Evolutionary conservation across 2,329 filamentous ascomycete genomes (phyloP), one percentile per base, ranked within the genome.

Genomic region (Cladosporium sp.): DNA sequence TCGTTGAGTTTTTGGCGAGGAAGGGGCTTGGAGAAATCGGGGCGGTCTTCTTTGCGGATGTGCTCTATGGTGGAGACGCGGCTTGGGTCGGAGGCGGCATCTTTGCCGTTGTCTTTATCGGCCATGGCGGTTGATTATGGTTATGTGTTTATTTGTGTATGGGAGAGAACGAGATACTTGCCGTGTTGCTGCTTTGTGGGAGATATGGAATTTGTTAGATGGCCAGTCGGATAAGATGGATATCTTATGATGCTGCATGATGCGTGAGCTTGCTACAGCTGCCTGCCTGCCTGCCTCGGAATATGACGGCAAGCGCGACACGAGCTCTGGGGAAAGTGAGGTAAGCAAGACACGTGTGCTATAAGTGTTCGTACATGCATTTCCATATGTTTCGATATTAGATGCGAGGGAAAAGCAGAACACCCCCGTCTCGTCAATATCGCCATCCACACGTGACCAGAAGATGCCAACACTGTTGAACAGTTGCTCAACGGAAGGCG

Each of bases 1-100:
- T 80, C 78, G n/a, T 85, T 82, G 16, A 88, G 81, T 67, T 80
- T 81, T 72, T 81, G 81, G 65, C 81, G 78, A 55, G 83, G 77
- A n/a, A 83, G 76, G 21, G 80, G 82, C 69, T 80, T 72, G 14
- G 78, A 78, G 75, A 82, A 82, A 71, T 84, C 82, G 4, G 82
- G 82, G 53, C 79, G 76, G 11, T 78, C 71, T 69, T 81, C 80
- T 55, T 72, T 68, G 63, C 81, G 79, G 65, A 78, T 75, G 69
- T 75, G 79, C 16, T 78, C 76, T 46, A 83, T 78, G 46, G 77
- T 77, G 40, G 75, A 70, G 37, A 77, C 4, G 18, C 35, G 49
- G 61, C 61, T 64, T 40, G 68, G 65, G 61, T 72, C 68, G 37
- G 66, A 37, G 18, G 62, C 44, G 59, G 65, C 23, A 5, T 35